phyloP scores from a whole-genome alignment of 2,329 filamentous ascomycete species.

The Aspergillus sp. region DNA sequence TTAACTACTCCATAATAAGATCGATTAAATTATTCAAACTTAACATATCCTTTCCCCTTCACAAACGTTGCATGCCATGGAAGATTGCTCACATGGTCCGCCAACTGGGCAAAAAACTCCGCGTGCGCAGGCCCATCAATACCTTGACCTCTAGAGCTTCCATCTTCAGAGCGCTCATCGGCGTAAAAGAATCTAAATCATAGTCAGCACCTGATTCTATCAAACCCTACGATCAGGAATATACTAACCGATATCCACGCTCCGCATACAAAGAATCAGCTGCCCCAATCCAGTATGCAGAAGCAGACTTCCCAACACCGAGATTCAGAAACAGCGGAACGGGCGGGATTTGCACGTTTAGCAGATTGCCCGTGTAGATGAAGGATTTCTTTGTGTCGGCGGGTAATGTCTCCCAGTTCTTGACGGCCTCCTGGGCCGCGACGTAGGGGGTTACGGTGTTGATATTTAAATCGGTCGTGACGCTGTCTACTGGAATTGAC shows the following conservation, averaged over 20 bases:
- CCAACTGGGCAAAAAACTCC: background rate
- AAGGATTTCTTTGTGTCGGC: background rate
- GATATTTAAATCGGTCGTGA: background rate
- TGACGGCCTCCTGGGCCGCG: constrained; percentile 1
- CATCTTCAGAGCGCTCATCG: background rate
- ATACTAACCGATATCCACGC: background rate
- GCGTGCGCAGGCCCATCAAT: constrained; percentile 2
- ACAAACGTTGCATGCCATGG: constrained; percentile 8
- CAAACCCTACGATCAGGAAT: background rate
- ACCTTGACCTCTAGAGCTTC: background rate
- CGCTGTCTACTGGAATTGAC: background rate
- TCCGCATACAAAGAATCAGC: background rate
- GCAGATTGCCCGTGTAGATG: constrained; percentile 3
- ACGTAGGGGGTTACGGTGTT: background rate
- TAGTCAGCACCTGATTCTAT: background rate
- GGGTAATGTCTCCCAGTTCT: background rate
- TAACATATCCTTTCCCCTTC: background rate
- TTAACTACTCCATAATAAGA: too few relatives aligned
- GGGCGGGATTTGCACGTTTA: background rate
- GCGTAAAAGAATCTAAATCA: background rate
- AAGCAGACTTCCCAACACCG: background rate
- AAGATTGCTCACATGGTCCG: background rate
- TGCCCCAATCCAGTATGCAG: background rate
- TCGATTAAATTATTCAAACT: background rate
- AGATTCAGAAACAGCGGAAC: background rate